phyloP scores from a whole-genome alignment of 169 alveolate genomes.

The Cryptosporidium sp. region DNA sequence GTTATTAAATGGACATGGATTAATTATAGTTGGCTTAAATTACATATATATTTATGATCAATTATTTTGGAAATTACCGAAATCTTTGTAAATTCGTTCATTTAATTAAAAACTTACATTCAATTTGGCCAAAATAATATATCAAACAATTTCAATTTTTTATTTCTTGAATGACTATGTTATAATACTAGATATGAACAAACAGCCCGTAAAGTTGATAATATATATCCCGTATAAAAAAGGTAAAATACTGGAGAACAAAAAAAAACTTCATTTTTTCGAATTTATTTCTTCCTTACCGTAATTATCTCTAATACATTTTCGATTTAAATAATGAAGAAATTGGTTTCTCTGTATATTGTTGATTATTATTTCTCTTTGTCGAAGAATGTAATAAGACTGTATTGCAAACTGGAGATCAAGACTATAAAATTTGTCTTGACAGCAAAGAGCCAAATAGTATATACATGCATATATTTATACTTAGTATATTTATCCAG shows the following conservation, averaged over 20 bases:
- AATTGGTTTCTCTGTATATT: background rate
- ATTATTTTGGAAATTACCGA: background rate
- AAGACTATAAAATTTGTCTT: background rate
- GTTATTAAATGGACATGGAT: background rate
- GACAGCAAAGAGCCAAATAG: conserved; percentile 6
- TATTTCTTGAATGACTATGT: background rate
- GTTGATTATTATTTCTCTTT: background rate
- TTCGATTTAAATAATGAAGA: background rate
- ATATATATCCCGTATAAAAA: background rate
- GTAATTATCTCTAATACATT: background rate
- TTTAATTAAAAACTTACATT: no score
- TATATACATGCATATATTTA: conserved; percentile 3
- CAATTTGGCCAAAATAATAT: background rate
- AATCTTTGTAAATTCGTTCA: background rate
- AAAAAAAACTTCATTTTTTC: background rate
- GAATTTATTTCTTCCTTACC: background rate
- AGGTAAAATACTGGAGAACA: background rate
- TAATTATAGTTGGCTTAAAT: background rate
- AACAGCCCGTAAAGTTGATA: background rate
- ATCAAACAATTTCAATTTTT: background rate
- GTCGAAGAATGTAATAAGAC: conserved; percentile 2
- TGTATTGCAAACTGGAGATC: conserved; percentile 7
- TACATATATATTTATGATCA: background rate
- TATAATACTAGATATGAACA: no score
- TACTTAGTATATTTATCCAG: background rate